phyloP scores from a whole-genome alignment of 116 monocot species.

The Posidonia oceanica region DNA sequence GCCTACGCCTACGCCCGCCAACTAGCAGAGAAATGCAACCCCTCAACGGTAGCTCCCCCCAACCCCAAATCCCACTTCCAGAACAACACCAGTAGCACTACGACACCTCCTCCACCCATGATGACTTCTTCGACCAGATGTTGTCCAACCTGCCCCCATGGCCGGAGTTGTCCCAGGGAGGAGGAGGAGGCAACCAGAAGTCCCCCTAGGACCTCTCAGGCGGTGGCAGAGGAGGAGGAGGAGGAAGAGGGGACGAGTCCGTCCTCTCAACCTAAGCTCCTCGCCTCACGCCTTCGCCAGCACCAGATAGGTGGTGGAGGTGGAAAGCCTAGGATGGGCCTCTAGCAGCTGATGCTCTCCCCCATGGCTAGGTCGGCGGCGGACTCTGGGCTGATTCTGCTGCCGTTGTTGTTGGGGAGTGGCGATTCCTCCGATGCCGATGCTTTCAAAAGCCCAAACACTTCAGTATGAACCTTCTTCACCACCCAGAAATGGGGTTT shows the following conservation, averaged over 20 bases:
- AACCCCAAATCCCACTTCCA: conserved; percentile 1
- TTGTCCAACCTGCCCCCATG: conserved; percentile 40
- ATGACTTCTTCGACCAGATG: conserved; percentile 74
- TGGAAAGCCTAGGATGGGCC: conserved; percentile 28
- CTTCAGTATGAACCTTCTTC: no score
- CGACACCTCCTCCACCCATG: conserved; percentile 10
- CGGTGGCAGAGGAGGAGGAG: no score
- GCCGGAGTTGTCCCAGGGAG: conserved; percentile 32
- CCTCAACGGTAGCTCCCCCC: conserved; percentile 41
- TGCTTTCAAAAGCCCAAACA: no score
- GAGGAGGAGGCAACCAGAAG: no score
- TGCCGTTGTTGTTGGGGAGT: conserved; percentile 41
- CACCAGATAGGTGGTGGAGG: no score
- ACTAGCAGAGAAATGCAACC: conserved; percentile 29
- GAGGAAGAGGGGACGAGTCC: no score
- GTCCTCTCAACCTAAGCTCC: no score
- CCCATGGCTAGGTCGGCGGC: conserved; percentile 11
- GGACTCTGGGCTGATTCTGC: conserved; percentile 31
- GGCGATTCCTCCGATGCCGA: no score
- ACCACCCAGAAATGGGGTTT: no score
- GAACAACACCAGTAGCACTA: conserved; percentile 5
- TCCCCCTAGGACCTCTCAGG: no score
- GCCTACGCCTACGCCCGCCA: no score
- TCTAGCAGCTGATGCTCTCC: conserved; percentile 47
- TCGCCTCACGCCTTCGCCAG: no score